These are phyloP conservation scores for Brassica nigra DNA, from an alignment of 345 rosid genomes.

Conservation along the genomic window DNA sequence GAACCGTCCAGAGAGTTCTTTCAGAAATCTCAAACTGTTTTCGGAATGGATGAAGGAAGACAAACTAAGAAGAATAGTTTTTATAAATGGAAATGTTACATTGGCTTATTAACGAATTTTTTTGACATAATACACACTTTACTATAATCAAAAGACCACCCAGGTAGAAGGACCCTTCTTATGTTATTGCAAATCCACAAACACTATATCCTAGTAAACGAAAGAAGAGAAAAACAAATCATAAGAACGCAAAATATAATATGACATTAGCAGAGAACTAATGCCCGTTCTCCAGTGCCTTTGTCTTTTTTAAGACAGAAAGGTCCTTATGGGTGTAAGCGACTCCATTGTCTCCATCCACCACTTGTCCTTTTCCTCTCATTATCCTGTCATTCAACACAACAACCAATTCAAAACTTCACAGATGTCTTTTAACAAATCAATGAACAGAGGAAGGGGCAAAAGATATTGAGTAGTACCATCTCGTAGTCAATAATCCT, in stretches of 20 bases:
- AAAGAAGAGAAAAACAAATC: not conserved
- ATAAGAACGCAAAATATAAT: not conserved
- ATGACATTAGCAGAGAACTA: slow-evolving; percentile 23
- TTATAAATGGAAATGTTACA: not conserved
- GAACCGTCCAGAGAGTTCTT: slow-evolving; percentile 43
- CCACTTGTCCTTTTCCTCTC: slow-evolving; percentile 90
- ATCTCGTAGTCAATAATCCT: slow-evolving; percentile 91
- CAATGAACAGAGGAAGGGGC: slow-evolving; percentile 5
- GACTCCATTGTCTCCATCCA: slow-evolving; percentile 83
- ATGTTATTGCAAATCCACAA: slow-evolving; percentile 31
- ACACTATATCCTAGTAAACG: slow-evolving; percentile 27
- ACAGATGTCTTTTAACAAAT: not conserved
- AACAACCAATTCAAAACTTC: slow-evolving; percentile 4
- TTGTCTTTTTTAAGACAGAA: slow-evolving; percentile 34
- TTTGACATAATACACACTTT: slow-evolving; percentile 22
- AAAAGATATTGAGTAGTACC: slow-evolving; percentile 48
- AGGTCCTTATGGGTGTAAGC: slow-evolving; percentile 73
- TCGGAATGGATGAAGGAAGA: slow-evolving; percentile 36
- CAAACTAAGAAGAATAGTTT: not conserved
- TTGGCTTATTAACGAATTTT: not conserved
- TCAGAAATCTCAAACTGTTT: slow-evolving; percentile 24
- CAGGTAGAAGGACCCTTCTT: slow-evolving; percentile 1
- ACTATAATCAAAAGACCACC: slow-evolving; percentile 35
- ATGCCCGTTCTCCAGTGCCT: not conserved
- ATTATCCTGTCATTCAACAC: slow-evolving; percentile 71